Conservation (phyloP, 225 moss, liverwort and hornwort genomes). For the Anthoceros angustus region DNA sequence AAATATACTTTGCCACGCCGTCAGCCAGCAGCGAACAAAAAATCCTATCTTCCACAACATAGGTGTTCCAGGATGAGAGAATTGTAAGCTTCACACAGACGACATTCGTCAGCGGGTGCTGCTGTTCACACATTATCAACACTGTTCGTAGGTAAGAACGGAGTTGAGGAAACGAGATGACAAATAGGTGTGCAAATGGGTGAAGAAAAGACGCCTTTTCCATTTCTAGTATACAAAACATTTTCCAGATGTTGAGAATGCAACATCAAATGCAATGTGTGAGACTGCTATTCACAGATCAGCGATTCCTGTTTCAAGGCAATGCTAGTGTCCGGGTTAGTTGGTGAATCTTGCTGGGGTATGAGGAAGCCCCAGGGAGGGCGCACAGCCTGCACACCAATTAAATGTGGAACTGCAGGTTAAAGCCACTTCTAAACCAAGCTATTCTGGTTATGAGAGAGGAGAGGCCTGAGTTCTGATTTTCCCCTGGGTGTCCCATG, state of each 20-base stretch:
- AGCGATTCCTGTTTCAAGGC: background rate
- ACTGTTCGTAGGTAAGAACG: background rate
- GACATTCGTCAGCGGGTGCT: too few relatives aligned
- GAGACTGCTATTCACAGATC: background rate
- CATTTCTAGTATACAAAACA: background rate
- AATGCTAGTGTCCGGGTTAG: background rate
- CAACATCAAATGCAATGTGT: background rate
- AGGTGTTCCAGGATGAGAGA: too few relatives aligned
- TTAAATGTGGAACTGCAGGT: background rate
- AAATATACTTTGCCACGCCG: too few relatives aligned
- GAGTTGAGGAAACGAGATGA: background rate
- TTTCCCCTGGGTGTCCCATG: background rate
- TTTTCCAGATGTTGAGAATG: background rate
- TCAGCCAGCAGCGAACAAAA: too few relatives aligned
- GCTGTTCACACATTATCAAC: too few relatives aligned
- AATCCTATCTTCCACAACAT: too few relatives aligned
- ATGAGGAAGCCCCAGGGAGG: background rate
- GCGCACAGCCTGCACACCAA: background rate
- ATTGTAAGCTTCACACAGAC: too few relatives aligned
- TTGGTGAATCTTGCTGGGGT: background rate
- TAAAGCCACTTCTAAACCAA: background rate
- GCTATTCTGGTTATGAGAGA: background rate
- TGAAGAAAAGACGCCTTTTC: background rate
- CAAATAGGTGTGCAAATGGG: background rate
- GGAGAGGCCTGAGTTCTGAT: slow-evolving; percentile 1